Percentiles rank a stretch among this genome's conserved stretches.
These are phyloP conservation scores for Chrysopogon serrulatus DNA, from an alignment of 176 grass and related monocot species.

Conservation along the genomic window DNA sequence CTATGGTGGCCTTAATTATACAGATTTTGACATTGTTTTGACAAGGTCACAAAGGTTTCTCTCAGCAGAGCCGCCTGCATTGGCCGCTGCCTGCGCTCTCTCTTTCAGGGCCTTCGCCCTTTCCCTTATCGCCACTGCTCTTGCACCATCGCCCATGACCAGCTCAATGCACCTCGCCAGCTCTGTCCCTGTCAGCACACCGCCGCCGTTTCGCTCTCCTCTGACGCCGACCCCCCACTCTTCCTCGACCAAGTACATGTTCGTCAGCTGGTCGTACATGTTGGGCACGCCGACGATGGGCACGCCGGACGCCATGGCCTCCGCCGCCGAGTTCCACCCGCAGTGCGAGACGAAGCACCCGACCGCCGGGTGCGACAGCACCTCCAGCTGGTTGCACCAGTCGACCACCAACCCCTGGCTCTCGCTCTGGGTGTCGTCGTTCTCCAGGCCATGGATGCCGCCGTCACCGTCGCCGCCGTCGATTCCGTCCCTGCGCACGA, in stretches of 20 bases:
- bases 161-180: slow-evolving; percentile 50
- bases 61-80: not conserved
- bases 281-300: slow-evolving; percentile 20
- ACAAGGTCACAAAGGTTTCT: not conserved
- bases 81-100: not conserved
- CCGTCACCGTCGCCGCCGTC: no score
- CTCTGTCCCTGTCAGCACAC: slow-evolving; percentile 28
- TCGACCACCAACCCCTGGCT: slow-evolving; percentile 40
- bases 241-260: slow-evolving; percentile 25
- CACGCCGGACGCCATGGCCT: slow-evolving; percentile 34
- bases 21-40: not conserved
- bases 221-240: slow-evolving; percentile 22
- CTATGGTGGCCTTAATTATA: no score
- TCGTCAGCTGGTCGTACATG: slow-evolving; percentile 32
- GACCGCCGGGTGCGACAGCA: slow-evolving; percentile 33
- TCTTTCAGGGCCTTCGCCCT: slow-evolving; percentile 12
- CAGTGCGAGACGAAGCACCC: slow-evolving; percentile 65
- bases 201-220: not conserved
- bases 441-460: no score
- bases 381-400: slow-evolving; percentile 52
- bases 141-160: slow-evolving; percentile 25
- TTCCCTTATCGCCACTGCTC: slow-evolving; percentile 3
- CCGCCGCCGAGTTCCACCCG: no score
- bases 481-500: no score
- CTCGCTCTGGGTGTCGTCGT: not conserved